Evolutionary conservation across 2,329 filamentous ascomycete species (phyloP), one percentile per base, ranked within the genome.

Genomic region (Delphinella strobiligena): DNA sequence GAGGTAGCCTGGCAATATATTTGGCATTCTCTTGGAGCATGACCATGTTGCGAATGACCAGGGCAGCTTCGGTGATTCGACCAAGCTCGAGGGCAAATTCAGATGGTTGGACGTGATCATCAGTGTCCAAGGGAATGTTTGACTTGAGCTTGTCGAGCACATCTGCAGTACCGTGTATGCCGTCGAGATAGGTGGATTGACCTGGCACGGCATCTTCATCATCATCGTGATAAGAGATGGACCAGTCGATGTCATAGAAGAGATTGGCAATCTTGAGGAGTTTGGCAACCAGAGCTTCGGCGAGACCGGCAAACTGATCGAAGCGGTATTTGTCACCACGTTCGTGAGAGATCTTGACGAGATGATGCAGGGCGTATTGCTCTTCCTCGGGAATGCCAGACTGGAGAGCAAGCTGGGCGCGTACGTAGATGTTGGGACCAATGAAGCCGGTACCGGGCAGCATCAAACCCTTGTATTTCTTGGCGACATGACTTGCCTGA

Each of bases 41-140:
- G n/a, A 88, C 80, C 87, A 98, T 95, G 58, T 98, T 98, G 37
- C 91, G 78, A 32, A 96, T 69, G 14, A 93, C 88, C 34, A 96
- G 67, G 15, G 82, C 79, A 2, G 91, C 87, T 60, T 96, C 88
- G 17, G 82, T 89, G 45, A 93, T 72, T 47, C 85, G 75, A 10
- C 82, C 74, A 44, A 96, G 68, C 31, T 73, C 68, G 46, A 87
- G 78, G 11, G 75, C 71, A 48, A 82, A 84, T 4, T 78, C 71
- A 19, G 76, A 75, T 0, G 85, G 75, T 46, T 88, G 75, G 18
- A 95, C 68, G 27, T 69, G 69, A 51, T 85, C 74, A 45, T 82
- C 78, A 2, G 78, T 67, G 12, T 80, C 64, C 16, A 78, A 51
- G 2, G 55, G 54, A 24, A 57, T 67, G 18, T 91, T 71, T 36